Base-by-base conservation (phyloP, 1,284 basidiomycete genomes). In the Pseudozyma sp. region DNA sequence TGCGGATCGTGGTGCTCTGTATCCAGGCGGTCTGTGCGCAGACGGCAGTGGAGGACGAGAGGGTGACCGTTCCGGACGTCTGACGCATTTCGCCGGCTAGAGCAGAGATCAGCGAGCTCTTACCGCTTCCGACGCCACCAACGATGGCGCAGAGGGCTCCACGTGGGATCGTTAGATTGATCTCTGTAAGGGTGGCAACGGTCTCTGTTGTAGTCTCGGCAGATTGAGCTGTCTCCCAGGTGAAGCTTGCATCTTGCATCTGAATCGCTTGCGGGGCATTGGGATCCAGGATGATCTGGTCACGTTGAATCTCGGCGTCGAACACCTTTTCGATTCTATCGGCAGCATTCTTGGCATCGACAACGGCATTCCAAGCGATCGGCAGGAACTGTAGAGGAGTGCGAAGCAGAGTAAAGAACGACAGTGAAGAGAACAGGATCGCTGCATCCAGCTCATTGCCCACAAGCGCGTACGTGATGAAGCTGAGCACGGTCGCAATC, bases 91-190 rank as follows among this genome's bases (percentile, higher is more conserved):
- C 66, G 31, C 66, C 66, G 30, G 56, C 61, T 10, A 65, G 37
- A 6, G 61, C 66, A 11, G 54, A 56, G 10, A 74, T 43, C 3
- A 75, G 43, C 13, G 52, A 51, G 14, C 73, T 83, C 87, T 92
- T 92, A 30, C 91, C 91, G 13, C 88, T 90, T 0, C 91, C 92
- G 42, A 92, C 89, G 3, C 87, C 86, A 8, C 92, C 91, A 14
- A 94, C 92, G 51, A 96, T 89, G 1, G 92, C 93, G 5, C 48
- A 89, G 14, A 94, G 87, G 68, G 90, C 87, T 0, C 92, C 92
- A 1, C 88, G 86, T 1, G 91, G 91, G 52, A 94, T 88, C 10
- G 85, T 85, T 68, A 94, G 78, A 70, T 89, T 87, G 66, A 94
- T 85, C 66, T 90, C 86, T 11, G 86, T 86, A 34, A 92, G 80